Conservation (phyloP, 176 grass and related monocot species). For the Themeda triandra region DNA sequence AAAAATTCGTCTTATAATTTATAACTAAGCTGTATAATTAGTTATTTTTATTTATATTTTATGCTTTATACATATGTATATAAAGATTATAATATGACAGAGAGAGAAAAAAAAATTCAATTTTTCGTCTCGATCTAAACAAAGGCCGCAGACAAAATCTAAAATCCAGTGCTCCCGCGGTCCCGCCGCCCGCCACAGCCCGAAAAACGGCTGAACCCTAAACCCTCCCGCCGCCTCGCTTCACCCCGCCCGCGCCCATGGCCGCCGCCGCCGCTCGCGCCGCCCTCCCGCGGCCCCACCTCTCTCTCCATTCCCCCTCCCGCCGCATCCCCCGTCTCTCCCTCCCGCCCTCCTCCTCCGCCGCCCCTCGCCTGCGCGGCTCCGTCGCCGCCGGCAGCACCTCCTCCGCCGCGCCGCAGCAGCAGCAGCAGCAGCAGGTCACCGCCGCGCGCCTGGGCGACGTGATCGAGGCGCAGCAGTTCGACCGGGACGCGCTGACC, state of each 20-base stretch:
- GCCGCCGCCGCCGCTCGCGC: constrained; percentile 22
- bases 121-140: no score
- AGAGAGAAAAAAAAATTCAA: no score
- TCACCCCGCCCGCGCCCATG: not conserved
- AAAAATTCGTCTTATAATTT: no score
- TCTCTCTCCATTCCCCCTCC: not conserved
- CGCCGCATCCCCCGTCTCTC: not conserved
- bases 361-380: not conserved
- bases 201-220: constrained; percentile 13
- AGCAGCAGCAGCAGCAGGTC: constrained; percentile 16
- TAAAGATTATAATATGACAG: no score
- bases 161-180: not conserved
- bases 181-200: not conserved
- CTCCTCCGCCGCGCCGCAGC: not conserved
- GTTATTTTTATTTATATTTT: no score
- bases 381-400: not conserved
- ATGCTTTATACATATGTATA: no score
- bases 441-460: constrained; percentile 50
- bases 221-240: constrained; percentile 19
- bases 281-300: constrained; percentile 1
- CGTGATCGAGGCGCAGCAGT: constrained; percentile 88
- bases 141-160: no score
- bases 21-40: no score
- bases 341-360: not conserved
- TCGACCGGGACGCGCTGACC: constrained; percentile 57